Percentiles rank a stretch among this genome's conserved stretches.
Evolutionary conservation across 2,329 filamentous ascomycete species (phyloP).

Genomic region (Cryphonectria radicalis): DNA sequence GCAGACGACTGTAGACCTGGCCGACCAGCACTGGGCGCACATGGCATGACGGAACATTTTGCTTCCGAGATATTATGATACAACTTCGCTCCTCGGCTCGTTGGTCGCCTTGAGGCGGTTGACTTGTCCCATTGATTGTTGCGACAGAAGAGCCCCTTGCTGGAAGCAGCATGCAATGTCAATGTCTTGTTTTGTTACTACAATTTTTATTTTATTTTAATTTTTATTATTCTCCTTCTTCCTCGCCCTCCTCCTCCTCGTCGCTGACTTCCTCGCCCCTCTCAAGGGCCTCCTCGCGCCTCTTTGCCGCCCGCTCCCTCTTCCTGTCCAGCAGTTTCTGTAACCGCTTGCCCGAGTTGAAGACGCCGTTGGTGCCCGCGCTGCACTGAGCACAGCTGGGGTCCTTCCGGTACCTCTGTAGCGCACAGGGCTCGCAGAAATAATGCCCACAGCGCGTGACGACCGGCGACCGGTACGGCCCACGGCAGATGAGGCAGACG

Average conservation of each 20-base stretch:
- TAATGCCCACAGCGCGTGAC: slow-evolving; percentile 93
- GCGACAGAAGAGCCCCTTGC: not conserved
- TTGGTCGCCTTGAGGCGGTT: no score
- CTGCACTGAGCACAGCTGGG: slow-evolving; percentile 87
- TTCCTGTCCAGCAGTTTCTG: slow-evolving; percentile 80
- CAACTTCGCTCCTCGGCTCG: no score
- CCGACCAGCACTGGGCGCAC: no score
- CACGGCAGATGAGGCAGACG: slow-evolving; percentile 83
- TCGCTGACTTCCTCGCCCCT: slow-evolving; percentile 55
- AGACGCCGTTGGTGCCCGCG: slow-evolving; percentile 83
- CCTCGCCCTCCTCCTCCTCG: slow-evolving; percentile 43
- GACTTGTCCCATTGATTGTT: no score
- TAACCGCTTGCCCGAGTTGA: slow-evolving; percentile 84
- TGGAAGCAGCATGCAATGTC: not conserved
- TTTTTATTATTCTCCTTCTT: no score
- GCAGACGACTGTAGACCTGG: no score
- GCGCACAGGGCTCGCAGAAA: slow-evolving; percentile 89
- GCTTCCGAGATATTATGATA: no score
- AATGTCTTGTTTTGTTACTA: not conserved
- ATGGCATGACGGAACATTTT: no score
- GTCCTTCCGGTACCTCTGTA: slow-evolving; percentile 84
- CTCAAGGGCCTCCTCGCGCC: slow-evolving; percentile 57
- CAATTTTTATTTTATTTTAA: not conserved
- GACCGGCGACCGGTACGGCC: slow-evolving; percentile 77
- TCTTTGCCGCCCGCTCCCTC: slow-evolving; percentile 62